phyloP scores from a whole-genome alignment of 257 asterid genomes.

The Solanum chmielewskii region DNA sequence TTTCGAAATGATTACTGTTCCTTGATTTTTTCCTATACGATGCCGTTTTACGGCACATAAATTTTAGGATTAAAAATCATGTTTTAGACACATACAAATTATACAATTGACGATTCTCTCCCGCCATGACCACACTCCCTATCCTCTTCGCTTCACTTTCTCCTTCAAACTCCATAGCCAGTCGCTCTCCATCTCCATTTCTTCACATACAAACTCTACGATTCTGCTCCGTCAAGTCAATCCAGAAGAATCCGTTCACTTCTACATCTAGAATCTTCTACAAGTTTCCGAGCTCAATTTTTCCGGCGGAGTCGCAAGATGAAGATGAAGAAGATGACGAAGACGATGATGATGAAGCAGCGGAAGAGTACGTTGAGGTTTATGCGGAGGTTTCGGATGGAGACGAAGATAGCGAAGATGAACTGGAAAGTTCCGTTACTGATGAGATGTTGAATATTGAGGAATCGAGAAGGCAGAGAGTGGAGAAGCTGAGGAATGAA shows the following conservation, averaged over 20 bases:
- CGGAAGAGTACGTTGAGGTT: conserved; percentile 58
- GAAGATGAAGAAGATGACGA: conserved; percentile 36
- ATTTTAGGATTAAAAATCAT: background rate
- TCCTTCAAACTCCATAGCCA: background rate
- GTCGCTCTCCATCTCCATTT: conserved; percentile 19
- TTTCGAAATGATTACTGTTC: background rate
- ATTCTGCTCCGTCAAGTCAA: conserved; percentile 4
- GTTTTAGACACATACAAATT: background rate
- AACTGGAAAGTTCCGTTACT: conserved; percentile 31
- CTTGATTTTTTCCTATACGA: background rate
- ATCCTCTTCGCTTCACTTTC: conserved; percentile 10
- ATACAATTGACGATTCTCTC: conserved; percentile 10
- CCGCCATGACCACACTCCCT: conserved; percentile 63
- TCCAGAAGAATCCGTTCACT: conserved; percentile 1
- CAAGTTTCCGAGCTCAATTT: conserved; percentile 29
- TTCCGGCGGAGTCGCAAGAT: conserved; percentile 38
- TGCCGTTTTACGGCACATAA: background rate
- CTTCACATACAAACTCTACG: conserved; percentile 19
- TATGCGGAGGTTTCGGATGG: conserved; percentile 28
- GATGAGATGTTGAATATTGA: conserved; percentile 34
- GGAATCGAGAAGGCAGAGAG: conserved; percentile 89
- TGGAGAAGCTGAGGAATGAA: conserved; percentile 70
- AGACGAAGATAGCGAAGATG: conserved; percentile 20
- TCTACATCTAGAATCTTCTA: conserved; percentile 6
- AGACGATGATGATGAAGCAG: conserved; percentile 21